A percentile compares a stretch with the other conserved stretches of the same genome.
These are phyloP conservation scores for Saccharomycopsis amapae DNA, from an alignment of 805 yeast species.

Conservation along the genomic window DNA sequence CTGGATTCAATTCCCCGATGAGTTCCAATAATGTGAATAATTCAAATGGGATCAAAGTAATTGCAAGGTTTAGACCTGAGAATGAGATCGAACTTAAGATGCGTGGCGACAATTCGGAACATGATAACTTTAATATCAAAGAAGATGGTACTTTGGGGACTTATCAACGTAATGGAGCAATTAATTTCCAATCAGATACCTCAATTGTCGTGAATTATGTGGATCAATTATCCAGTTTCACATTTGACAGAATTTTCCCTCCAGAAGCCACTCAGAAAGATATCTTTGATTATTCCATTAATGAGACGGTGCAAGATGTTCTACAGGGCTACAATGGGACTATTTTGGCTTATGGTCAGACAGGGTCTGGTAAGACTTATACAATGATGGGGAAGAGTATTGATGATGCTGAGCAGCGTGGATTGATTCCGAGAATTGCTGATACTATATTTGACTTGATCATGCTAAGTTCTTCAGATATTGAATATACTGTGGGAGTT, in stretches of 20 bases:
- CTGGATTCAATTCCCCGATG: too few species aligned
- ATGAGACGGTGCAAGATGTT: constrained; percentile 60
- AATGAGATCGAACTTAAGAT: constrained; percentile 30
- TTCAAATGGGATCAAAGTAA: constrained; percentile 46
- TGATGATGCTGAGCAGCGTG: constrained; percentile 35
- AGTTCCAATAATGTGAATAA: too few species aligned
- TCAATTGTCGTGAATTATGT: constrained; percentile 25
- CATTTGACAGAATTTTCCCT: constrained; percentile 61
- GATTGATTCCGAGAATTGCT: constrained; percentile 68
- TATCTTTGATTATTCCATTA: constrained; percentile 51
- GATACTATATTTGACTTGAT: constrained; percentile 57
- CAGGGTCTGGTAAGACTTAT: constrained; percentile 70
- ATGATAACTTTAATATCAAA: background rate
- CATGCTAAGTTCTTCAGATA: constrained; percentile 37
- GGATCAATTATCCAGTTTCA: constrained; percentile 32
- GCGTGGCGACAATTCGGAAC: constrained; percentile 3
- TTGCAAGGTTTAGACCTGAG: constrained; percentile 66
- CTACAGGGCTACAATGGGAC: constrained; percentile 74
- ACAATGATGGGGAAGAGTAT: constrained; percentile 65
- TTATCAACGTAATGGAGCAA: background rate
- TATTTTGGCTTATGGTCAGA: constrained; percentile 72
- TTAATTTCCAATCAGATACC: constrained; percentile 26
- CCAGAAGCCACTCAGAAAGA: constrained; percentile 45
- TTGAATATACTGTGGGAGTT: constrained; percentile 60
- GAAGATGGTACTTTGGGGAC: too few species aligned